Percentiles rank a stretch among this genome's conserved stretches.
These are phyloP conservation scores for Centaurea solstitialis DNA, from an alignment of 129 eudicot genomes.

Conservation along the genomic window DNA sequence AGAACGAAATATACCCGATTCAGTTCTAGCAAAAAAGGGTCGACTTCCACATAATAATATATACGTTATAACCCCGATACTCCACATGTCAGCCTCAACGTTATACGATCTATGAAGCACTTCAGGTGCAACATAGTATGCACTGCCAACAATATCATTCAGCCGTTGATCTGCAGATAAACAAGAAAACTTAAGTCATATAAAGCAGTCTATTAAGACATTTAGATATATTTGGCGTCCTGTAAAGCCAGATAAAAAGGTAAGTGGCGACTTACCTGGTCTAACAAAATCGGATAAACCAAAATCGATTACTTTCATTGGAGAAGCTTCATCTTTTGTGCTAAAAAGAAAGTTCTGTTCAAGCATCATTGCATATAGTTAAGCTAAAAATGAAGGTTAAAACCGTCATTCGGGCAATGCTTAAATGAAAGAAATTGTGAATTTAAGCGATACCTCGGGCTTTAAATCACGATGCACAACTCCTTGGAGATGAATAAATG, in stretches of 20 bases:
- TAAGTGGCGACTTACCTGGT: constrained; percentile 57
- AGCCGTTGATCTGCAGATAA: constrained; percentile 84
- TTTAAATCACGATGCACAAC: constrained; percentile 99
- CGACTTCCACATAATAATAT: constrained; percentile 94
- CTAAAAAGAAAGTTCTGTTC: constrained; percentile 90
- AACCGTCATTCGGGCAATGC: background rate
- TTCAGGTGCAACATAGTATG: constrained; percentile 99
- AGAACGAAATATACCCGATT: constrained; percentile 95
- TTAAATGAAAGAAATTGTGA: background rate
- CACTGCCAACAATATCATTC: constrained; percentile 96
- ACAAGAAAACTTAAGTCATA: constrained; percentile 7
- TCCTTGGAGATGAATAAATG: constrained; percentile 95
- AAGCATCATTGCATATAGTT: background rate
- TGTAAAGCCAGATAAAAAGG: background rate
- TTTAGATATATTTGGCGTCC: background rate
- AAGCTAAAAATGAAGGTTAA: background rate
- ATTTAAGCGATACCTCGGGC: constrained; percentile 71
- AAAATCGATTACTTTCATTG: constrained; percentile 87
- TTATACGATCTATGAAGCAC: constrained; percentile 93
- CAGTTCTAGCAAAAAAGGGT: constrained; percentile 93
- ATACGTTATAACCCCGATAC: constrained; percentile 94
- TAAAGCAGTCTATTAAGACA: background rate
- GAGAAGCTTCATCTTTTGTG: constrained; percentile 78
- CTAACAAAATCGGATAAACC: constrained; percentile 88
- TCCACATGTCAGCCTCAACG: constrained; percentile 94